Conservation (phyloP, 768 basidiomycete species). For the Hericium rajendrae region DNA sequence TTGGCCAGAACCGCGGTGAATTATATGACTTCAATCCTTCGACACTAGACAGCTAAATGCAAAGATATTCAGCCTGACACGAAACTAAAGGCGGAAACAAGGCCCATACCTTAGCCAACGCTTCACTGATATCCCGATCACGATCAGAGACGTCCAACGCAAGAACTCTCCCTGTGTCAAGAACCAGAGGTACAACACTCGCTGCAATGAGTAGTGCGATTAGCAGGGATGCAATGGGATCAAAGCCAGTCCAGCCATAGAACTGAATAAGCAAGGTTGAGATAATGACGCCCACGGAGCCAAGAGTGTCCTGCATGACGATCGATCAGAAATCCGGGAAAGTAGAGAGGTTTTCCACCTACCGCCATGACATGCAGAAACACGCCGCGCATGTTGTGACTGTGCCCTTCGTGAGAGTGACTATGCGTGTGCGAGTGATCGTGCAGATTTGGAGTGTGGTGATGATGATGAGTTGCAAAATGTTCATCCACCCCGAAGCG, state of each 20-base stretch:
- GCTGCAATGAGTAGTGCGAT: slow-evolving; percentile 93
- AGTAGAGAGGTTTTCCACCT: background rate
- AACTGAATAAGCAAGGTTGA: slow-evolving; percentile 92
- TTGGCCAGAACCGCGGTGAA: slow-evolving; percentile 89
- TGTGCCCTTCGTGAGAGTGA: slow-evolving; percentile 68
- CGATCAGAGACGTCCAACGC: slow-evolving; percentile 75
- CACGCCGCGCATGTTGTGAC: slow-evolving; percentile 98
- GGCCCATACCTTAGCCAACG: slow-evolving; percentile 50
- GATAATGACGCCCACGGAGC: slow-evolving; percentile 95
- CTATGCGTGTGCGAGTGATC: slow-evolving; percentile 41
- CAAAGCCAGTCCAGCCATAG: slow-evolving; percentile 98
- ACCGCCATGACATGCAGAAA: slow-evolving; percentile 97
- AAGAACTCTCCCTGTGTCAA: slow-evolving; percentile 86
- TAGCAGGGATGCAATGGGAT: slow-evolving; percentile 94
- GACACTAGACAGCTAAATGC: slow-evolving; percentile 52
- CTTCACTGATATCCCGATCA: slow-evolving; percentile 42
- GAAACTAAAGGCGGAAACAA: background rate
- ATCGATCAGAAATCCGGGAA: background rate
- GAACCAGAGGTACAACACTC: slow-evolving; percentile 89
- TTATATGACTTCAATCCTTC: slow-evolving; percentile 79
- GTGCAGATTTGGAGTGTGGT: slow-evolving; percentile 36
- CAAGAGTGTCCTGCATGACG: slow-evolving; percentile 70
- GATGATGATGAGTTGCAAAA: slow-evolving; percentile 33
- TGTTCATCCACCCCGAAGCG: slow-evolving; percentile 46
- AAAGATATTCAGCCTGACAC: background rate